phyloP scores from a whole-genome alignment of 441 rosid genomes.

The Mallotus repandus region DNA sequence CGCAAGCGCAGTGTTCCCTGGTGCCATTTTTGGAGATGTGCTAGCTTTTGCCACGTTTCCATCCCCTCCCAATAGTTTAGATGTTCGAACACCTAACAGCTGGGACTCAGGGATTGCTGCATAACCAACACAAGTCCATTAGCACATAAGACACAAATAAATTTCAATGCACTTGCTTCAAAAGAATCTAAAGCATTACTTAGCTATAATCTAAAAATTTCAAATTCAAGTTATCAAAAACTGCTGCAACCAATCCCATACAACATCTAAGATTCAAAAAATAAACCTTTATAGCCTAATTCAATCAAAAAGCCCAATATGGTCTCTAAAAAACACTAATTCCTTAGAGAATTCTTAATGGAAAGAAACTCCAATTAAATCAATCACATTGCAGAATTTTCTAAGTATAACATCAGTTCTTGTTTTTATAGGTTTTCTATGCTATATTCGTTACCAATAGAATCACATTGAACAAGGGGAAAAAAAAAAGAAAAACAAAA shows the following conservation, averaged over 20 bases:
- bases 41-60: slow-evolving; percentile 15
- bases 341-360: background rate
- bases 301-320: background rate
- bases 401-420: too few species aligned
- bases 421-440: too few species aligned
- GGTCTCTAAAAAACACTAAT: background rate
- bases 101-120: slow-evolving; percentile 38
- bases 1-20: slow-evolving; percentile 25
- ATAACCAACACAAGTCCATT: slow-evolving; percentile 8
- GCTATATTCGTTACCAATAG: too few species aligned
- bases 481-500: too few species aligned
- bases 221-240: background rate
- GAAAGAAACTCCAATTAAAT: too few species aligned
- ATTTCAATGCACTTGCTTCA: background rate
- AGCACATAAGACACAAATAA: background rate
- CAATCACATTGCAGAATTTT: too few species aligned
- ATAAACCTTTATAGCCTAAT: background rate
- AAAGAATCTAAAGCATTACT: background rate
- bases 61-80: slow-evolving; percentile 25
- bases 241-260: background rate
- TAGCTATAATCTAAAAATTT: background rate
- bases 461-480: too few species aligned
- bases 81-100: slow-evolving; percentile 23
- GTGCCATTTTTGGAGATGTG: slow-evolving; percentile 25
- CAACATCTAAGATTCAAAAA: background rate